Base-by-base conservation (phyloP, 495 filamentous ascomycete species). In the Aspergillus sclerotiicarbonarius region DNA sequence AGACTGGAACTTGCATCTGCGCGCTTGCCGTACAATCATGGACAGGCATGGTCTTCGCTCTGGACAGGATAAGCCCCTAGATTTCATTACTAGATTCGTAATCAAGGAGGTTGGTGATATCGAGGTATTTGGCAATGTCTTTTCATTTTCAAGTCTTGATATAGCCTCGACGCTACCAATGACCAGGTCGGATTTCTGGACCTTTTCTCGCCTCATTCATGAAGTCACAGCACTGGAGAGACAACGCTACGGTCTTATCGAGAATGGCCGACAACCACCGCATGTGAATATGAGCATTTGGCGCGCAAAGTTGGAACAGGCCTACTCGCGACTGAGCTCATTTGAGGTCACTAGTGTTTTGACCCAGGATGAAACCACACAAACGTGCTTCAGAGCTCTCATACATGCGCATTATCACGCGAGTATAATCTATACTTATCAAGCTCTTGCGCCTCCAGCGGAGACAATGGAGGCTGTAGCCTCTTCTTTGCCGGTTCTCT, bases 41-140 rank as follows among this genome's bases (percentile, higher is more conserved):
- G 62, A 64, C 21, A 53, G 59, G 48, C 41, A 54, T n/a, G 25
- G 53, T 32, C 45, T 61, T 2, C 33, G 21, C 18, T 54, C 29
- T 19, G 9, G 41, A 6, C 25, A 32, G 5, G 21, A 15, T 16
- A 21, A 54, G 10, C 41, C 56, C 4, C 52, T 56, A 35, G 58
- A 65, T 31, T 12, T 21, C 0, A 16, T 52, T 6, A 29, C 48
- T 2, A 54, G 45, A 32, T 65, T 62, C 16, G 15, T 65, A 7
- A 51, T 65, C 18, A 65, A 62, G 50, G 62, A 65, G 43, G 62
- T 65, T 10, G 48, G 31, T 29, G 62, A 65, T 48, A 25, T 65
- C 10, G 62, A 62, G 43, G 56, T 54, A 15, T 60, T 62, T 31
- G 53, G 56, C 18, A 59, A 54, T 18, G 16, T 65, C 9, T 44